Conservation (phyloP, 768 basidiomycete species). For the Xerocomellus chrysenteron region DNA sequence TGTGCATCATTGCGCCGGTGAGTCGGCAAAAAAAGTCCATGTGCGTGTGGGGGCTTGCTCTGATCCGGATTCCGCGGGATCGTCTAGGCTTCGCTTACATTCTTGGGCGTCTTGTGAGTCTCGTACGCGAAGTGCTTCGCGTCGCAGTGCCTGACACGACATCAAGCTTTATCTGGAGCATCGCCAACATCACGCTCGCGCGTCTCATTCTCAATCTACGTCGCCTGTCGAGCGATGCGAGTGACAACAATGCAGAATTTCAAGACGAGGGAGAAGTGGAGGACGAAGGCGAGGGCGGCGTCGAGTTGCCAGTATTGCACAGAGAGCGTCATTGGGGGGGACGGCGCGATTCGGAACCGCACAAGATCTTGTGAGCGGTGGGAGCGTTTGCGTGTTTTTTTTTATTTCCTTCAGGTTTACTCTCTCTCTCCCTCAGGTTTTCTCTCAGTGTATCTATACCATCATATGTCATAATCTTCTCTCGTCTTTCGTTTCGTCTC, state of each 20-base stretch:
- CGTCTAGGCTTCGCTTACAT: slow-evolving; percentile 18
- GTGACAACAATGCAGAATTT: neutral
- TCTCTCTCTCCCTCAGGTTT: no score
- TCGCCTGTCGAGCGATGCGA: slow-evolving; percentile 2
- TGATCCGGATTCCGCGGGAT: neutral
- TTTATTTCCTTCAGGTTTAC: no score
- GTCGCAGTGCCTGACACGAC: neutral
- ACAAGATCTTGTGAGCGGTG: no score
- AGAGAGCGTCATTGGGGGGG: no score
- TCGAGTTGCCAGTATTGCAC: slow-evolving; percentile 4
- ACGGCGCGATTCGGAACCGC: no score
- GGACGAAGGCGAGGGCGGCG: neutral
- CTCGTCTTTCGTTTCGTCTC: no score
- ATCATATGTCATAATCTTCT: no score
- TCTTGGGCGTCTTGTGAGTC: slow-evolving; percentile 23
- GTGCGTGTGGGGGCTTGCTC: neutral
- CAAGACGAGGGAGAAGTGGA: neutral
- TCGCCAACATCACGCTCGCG: slow-evolving; percentile 33
- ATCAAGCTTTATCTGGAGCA: slow-evolving; percentile 37
- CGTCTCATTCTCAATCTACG: slow-evolving; percentile 36
- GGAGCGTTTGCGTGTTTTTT: no score
- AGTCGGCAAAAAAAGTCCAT: neutral
- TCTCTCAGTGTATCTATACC: no score
- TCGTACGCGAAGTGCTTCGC: neutral
- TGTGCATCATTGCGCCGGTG: slow-evolving; percentile 25